Evolutionary conservation across 495 filamentous ascomycete genomes (phyloP), one percentile per base, ranked within the genome.

Genomic region (Penicillium malachiteum): DNA sequence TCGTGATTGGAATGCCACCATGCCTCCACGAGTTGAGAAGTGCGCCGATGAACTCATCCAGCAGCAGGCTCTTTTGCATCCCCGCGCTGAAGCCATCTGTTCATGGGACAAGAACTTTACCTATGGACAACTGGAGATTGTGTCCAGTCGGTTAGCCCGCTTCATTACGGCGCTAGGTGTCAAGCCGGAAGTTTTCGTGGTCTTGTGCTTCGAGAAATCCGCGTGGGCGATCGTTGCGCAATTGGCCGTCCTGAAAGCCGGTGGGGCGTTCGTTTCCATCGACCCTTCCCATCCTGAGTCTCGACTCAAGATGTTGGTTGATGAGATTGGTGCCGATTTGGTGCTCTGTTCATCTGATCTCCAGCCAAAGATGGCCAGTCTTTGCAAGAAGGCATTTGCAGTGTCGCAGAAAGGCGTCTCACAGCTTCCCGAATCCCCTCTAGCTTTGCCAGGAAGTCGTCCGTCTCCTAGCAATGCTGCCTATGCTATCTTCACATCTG

Each of bases 141-240:
- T 71, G 4, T 67, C 79, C 13, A 65, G 47, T 10, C 60, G 62
- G 7, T 58, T 81, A 3, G 71, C 77, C 1, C 55, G 62, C 3
- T 52, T 73, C 26, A 63, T 80, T 3, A 65, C 66, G 9, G 39
- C 63, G 16, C 55, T 80, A 5, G 82, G 81, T 16, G 67, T 84
- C 13, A 65, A 56, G 11, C 69, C 70, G 0, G 77, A 79, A 45
- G 58, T 58, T 0, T 64, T 80, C 13, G 79, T 87, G 10, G 79
- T 79, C 5, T 47, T 87, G 1, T 83, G 69, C 39, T 84, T 85
- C 26, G 80, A 84, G 32, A 85, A 84, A 58, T 82, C 80, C 0
- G 71, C 70, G 0, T 85, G 79, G 81, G 71, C 75, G 11, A 55
- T 81, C 6, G 70, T 87, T 30, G 67, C 81, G 2, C 74, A 80